Evolutionary conservation across 805 yeast genomes (phyloP), one percentile per base, ranked within the genome.

Genomic region (Starmerella tilneyi): DNA sequence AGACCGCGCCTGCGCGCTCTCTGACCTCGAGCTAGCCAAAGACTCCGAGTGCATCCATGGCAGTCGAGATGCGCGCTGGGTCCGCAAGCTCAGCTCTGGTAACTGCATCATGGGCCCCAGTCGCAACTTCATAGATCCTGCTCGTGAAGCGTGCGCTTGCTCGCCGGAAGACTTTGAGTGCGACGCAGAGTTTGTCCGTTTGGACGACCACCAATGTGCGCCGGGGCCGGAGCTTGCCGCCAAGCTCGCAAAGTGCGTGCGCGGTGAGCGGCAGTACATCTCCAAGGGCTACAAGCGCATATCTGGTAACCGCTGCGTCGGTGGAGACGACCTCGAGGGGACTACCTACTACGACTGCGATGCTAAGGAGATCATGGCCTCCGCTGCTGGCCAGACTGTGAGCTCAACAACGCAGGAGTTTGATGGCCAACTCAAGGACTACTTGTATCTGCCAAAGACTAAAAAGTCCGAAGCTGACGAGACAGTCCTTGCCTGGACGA

Each of bases 241-340:
- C 9, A 21, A 33, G 11, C 34, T 32, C 15, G 31, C 23, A 20
- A 26, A 19, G n/a, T 39, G 47, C 28, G 23, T n/a, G 13, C 34
- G 22, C 1, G 47, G 36, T 9, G 38, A 31, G 17, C 22, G 16
- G n/a, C 33, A 26, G 17, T 30, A 16, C 31, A 20, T 33, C 3
- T 33, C 95, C 9, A 84, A 96, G 1, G 96, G 96, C 0, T 88
- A 89, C 62, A 74, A 96, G 61, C 78, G 77, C 54, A 74, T 86
- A 26, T 89, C 94, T 6, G 41, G 41, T 6, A 13, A 38, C n/a
- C 31, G 19, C 13, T 38, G 41, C 26, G 5, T 6, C 8, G 33
- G 33, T 12, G 41, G 41, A 15, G 26, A 38, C 13, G 12, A 19
- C 4, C 24, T 38, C 13, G 11, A 23, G 2, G 41, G 33, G 2